Evolutionary conservation across 148 eudicot genomes (phyloP), one percentile per base, ranked within the genome.

Genomic region (Talinum fruticosum): DNA sequence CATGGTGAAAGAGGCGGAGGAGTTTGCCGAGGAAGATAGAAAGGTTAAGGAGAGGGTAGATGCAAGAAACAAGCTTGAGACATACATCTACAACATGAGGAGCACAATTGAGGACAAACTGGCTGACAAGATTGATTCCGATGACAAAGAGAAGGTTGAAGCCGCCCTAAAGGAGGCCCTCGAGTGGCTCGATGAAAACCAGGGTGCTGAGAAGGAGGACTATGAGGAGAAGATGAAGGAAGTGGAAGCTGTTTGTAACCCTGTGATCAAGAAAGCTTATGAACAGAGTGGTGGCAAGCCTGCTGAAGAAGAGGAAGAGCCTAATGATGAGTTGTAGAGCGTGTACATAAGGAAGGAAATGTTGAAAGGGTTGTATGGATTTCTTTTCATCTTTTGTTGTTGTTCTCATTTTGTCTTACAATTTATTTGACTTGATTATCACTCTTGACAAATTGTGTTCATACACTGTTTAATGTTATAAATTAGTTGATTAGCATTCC

Each of bases 201-300:
- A 81, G 21, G 66, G 76, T 4, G 87, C 83, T 0, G 87, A 83
- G 72, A 87, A 86, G 61, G 87, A 84, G 15, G 89, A 87, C 28
- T 81, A 81, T 76, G 90, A 89, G 8, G 87, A 87, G 82, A 89
- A 84, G 76, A 87, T 86, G 88, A 89, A 87, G 45, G 93, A 89
- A 54, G 80, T 89, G 15, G 93, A 89, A 81, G 77, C 34, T 23
- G 88, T 86, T 6, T 87, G 86, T 77, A 87, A 86, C 34, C 88
- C 89, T 65, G 82, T 86, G 8, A 79, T 88, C 36, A 86, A 75
- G 76, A 76, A 84, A 72, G 87, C 79, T 67, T 88, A 86, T 68
- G 83, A 80, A 81, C 80, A 81, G 74, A 84, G 81, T 67, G 83
- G 87, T 47, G 78, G 81, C 35, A 72, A 65, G 37, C 33, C 85